Percentiles rank a stretch among this genome's conserved stretches.
phyloP scores from a whole-genome alignment of 2,329 filamentous ascomycete genomes.

The Talaromyces sp. region DNA sequence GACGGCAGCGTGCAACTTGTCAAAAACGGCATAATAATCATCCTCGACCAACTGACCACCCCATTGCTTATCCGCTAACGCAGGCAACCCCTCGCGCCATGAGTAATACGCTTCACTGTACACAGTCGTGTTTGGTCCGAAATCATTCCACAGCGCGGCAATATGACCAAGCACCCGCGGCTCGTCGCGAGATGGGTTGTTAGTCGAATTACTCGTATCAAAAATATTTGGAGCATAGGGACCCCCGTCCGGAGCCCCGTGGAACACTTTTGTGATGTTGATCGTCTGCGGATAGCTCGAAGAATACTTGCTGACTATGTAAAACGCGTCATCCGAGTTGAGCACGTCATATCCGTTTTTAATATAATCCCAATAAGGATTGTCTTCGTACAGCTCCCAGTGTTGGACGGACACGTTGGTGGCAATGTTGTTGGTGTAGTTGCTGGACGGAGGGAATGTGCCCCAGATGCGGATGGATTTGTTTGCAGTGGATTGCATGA shows the following conservation, averaged over 20 bases:
- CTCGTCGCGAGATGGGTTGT: constrained; percentile 41
- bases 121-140: constrained; percentile 44
- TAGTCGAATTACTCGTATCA: constrained; percentile 40
- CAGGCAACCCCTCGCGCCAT: constrained; percentile 42
- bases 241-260: constrained; percentile 38
- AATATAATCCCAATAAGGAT: constrained; percentile 45
- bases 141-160: constrained; percentile 49
- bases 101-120: constrained; percentile 47
- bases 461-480: constrained; percentile 51
- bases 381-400: constrained; percentile 48
- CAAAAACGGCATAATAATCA: constrained; percentile 38
- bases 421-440: constrained; percentile 34
- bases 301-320: constrained; percentile 46
- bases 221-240: constrained; percentile 46
- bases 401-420: constrained; percentile 47
- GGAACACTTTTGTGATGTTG: constrained; percentile 42
- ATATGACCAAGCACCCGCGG: constrained; percentile 42
- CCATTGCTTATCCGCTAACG: constrained; percentile 51
- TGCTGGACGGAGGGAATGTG: constrained; percentile 41
- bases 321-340: constrained; percentile 49
- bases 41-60: constrained; percentile 41
- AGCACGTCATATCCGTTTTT: constrained; percentile 46
- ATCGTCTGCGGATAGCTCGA: constrained; percentile 38
- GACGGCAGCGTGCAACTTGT: constrained; percentile 32
- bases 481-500: constrained; percentile 32